These are phyloP conservation scores for Trichoderma koningii DNA, from an alignment of 2,329 filamentous ascomycete species.

Conservation along the genomic window DNA sequence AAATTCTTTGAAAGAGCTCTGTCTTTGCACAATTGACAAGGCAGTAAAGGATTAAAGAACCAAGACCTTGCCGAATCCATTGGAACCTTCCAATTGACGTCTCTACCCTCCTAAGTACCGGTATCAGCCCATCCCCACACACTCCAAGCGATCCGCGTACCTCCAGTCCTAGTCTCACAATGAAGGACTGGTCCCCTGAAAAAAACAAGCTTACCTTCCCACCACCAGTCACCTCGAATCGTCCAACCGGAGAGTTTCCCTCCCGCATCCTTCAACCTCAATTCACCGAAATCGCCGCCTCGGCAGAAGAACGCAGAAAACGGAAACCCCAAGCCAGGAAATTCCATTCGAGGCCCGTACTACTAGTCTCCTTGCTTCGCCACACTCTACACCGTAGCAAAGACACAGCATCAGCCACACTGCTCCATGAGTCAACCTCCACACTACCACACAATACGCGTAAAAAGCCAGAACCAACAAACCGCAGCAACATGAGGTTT, in stretches of 20 bases:
- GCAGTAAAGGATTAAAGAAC: not conserved
- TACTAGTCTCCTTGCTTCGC: not conserved
- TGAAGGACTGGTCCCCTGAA: not conserved
- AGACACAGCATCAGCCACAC: slow-evolving; percentile 9
- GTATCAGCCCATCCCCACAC: slow-evolving; percentile 17
- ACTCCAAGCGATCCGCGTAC: not conserved
- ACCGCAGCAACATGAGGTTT: too few relatives aligned
- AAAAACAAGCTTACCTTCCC: too few relatives aligned
- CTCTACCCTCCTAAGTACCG: not conserved
- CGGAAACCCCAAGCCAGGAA: slow-evolving; percentile 1
- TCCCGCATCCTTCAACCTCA: not conserved
- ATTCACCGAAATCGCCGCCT: not conserved
- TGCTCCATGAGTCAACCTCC: not conserved
- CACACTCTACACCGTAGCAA: not conserved
- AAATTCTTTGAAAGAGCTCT: too few relatives aligned
- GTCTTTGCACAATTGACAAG: not conserved
- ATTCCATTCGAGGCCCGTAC: not conserved
- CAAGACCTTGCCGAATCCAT: not conserved
- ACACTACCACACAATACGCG: too few relatives aligned
- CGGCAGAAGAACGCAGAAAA: not conserved
- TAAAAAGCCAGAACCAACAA: too few relatives aligned
- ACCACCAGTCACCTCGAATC: too few relatives aligned
- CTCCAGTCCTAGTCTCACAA: not conserved
- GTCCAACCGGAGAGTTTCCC: too few relatives aligned
- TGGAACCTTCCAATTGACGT: not conserved